Percentiles rank a stretch among this genome's conserved stretches.
phyloP scores from a whole-genome alignment of 1,284 basidiomycete genomes.

The Omphalotus olearius region DNA sequence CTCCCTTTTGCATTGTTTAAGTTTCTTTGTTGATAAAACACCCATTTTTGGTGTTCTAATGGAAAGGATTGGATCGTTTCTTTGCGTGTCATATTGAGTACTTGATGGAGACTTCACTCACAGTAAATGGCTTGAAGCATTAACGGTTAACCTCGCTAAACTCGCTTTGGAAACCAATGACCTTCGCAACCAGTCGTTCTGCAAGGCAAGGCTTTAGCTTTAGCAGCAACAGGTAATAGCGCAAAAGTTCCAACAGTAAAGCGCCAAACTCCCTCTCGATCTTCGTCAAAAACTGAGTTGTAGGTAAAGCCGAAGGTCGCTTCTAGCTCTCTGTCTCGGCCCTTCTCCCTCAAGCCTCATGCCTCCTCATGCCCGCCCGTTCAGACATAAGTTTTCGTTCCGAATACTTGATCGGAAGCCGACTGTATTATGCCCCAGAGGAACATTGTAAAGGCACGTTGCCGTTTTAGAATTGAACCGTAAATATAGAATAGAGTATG shows the following conservation, averaged over 20 bases:
- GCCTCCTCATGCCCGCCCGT: not conserved
- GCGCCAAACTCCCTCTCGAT: not conserved
- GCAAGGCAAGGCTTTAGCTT: not conserved
- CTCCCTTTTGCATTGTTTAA: conserved; percentile 12
- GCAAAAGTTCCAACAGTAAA: not conserved
- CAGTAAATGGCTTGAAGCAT: conserved; percentile 2
- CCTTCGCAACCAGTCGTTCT: not conserved
- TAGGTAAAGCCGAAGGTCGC: too few species aligned
- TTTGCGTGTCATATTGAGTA: too few species aligned
- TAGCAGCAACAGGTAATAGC: conserved; percentile 2
- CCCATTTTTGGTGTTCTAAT: too few species aligned
- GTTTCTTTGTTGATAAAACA: not conserved
- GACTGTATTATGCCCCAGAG: not conserved
- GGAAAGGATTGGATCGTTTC: too few species aligned
- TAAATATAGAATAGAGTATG: too few species aligned
- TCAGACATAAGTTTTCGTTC: too few species aligned
- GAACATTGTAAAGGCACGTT: too few species aligned
- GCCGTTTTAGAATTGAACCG: too few species aligned
- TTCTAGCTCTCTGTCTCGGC: not conserved
- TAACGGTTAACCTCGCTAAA: not conserved
- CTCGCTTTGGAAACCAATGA: conserved; percentile 6
- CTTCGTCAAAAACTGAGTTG: not conserved
- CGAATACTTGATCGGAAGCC: not conserved
- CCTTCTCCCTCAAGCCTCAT: not conserved
- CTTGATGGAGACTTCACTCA: too few species aligned